Percentiles rank a stretch among this genome's conserved stretches.
Conservation (phyloP, 2,329 filamentous ascomycete genomes). For the Clarireedia hainanense region DNA sequence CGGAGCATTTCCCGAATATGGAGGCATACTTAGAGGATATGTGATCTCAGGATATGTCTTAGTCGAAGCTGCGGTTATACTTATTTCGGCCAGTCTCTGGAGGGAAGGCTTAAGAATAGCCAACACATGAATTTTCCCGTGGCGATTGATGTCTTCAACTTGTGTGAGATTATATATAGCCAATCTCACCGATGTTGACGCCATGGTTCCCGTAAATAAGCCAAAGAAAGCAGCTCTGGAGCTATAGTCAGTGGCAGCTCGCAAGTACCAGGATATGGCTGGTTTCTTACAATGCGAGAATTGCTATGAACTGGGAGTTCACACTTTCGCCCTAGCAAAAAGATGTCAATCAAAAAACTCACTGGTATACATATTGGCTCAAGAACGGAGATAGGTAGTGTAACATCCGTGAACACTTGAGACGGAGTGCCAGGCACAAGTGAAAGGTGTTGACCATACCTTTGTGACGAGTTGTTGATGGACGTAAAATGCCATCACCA, state of each 20-base stretch:
- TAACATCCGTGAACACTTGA: too few relatives aligned
- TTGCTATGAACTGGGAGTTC: conserved; percentile 58
- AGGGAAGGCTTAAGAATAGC: conserved; percentile 57
- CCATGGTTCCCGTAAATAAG: conserved; percentile 76
- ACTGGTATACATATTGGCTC: background rate
- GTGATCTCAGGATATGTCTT: conserved; percentile 45
- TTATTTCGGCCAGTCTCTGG: conserved; percentile 10
- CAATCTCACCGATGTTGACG: conserved; percentile 61
- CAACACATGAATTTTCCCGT: conserved; percentile 57
- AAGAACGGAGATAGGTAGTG: too few relatives aligned
- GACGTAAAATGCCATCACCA: conserved; percentile 57
- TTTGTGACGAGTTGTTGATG: conserved; percentile 33
- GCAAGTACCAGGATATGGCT: background rate
- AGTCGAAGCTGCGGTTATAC: conserved; percentile 33
- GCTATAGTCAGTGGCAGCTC: background rate
- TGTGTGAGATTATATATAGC: conserved; percentile 71
- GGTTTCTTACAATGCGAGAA: conserved; percentile 50
- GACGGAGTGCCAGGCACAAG: background rate
- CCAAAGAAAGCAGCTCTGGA: conserved; percentile 58
- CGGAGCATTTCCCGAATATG: background rate
- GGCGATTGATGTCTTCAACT: conserved; percentile 65
- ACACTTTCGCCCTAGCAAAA: conserved; percentile 18
- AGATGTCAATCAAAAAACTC: background rate
- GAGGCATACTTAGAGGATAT: conserved; percentile 42
- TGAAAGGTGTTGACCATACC: conserved; percentile 12